Conservation (phyloP, 805 yeast species). For the Zygoascus flipseniorum region DNA sequence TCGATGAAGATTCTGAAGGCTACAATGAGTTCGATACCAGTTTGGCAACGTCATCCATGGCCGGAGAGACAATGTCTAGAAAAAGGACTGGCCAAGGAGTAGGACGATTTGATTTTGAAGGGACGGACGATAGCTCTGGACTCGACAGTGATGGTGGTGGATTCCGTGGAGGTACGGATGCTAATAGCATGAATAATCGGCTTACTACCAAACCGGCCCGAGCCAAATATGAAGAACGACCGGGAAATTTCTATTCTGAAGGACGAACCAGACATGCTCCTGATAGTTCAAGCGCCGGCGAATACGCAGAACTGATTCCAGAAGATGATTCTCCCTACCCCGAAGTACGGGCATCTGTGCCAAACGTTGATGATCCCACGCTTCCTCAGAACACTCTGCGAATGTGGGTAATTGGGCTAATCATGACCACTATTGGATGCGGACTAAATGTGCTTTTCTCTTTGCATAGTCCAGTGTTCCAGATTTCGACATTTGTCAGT, state of each 20-base stretch:
- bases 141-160: not conserved
- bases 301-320: slow-evolving; percentile 14
- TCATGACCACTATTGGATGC: slow-evolving; percentile 49
- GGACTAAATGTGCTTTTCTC: slow-evolving; percentile 53
- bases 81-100: not conserved
- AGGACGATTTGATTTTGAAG: not conserved
- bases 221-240: not conserved
- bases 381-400: slow-evolving; percentile 46
- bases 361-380: slow-evolving; percentile 44
- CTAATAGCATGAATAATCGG: not conserved
- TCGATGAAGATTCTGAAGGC: not conserved
- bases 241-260: not conserved
- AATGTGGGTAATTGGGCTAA: slow-evolving; percentile 44
- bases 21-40: not conserved
- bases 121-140: not conserved
- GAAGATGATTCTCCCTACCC: slow-evolving; percentile 47
- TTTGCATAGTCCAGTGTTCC: slow-evolving; percentile 47
- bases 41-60: not conserved
- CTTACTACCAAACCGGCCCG: not conserved
- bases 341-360: slow-evolving; percentile 59
- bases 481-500: slow-evolving; percentile 45
- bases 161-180: not conserved
- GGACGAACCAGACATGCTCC: not conserved
- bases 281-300: slow-evolving; percentile 1
- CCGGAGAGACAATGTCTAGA: not conserved